Percentiles rank a stretch among this genome's conserved stretches.
phyloP scores from a whole-genome alignment of 768 basidiomycete genomes.

The Daedaleopsis nitida region DNA sequence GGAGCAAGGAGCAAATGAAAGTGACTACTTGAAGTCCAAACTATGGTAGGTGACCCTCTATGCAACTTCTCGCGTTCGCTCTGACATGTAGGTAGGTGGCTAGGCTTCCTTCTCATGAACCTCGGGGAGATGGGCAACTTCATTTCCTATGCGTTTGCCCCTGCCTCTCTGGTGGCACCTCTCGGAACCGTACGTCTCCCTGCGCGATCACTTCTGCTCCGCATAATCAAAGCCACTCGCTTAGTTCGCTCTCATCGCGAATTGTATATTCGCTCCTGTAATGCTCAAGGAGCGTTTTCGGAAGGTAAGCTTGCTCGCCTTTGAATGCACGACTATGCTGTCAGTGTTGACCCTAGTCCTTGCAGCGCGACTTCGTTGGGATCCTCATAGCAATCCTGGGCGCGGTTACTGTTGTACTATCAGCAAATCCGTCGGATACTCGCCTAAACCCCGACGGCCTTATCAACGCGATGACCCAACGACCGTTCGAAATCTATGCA shows the following conservation, averaged over 20 bases:
- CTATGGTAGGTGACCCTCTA: constrained; percentile 60
- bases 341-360: neutral
- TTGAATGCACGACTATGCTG: neutral
- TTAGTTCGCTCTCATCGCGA: constrained; percentile 90
- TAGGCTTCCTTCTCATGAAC: constrained; percentile 87
- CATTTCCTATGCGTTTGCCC: constrained; percentile 86
- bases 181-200: constrained; percentile 78
- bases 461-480: constrained; percentile 66
- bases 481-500: constrained; percentile 76
- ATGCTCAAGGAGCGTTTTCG: constrained; percentile 84
- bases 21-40: constrained; percentile 81
- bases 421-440: constrained; percentile 70
- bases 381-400: constrained; percentile 83
- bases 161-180: constrained; percentile 92
- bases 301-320: constrained; percentile 46
- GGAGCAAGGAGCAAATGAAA: constrained; percentile 51
- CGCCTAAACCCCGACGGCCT: constrained; percentile 70
- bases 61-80: neutral
- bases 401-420: constrained; percentile 89
- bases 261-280: constrained; percentile 90
- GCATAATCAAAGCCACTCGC: constrained; percentile 3
- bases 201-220: constrained; percentile 6
- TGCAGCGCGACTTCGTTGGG: constrained; percentile 75
- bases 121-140: constrained; percentile 91
- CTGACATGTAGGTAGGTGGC: constrained; percentile 62